Conservation (phyloP, 306 rosid species). For the Gastrolobium bilobum region DNA sequence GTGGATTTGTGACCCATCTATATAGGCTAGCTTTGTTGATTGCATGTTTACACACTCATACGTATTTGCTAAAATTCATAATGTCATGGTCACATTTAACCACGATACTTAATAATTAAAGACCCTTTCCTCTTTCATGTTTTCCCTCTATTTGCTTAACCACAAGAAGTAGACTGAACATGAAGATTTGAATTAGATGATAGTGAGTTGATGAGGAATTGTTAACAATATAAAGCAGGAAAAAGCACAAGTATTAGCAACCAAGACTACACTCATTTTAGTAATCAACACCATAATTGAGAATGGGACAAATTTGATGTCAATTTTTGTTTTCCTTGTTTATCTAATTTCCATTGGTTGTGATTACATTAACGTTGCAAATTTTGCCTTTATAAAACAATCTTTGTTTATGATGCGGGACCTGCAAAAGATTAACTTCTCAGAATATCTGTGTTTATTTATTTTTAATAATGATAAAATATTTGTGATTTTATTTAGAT, state of each 20-base stretch:
- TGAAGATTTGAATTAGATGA: constrained; percentile 45
- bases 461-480: neutral
- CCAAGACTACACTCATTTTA: constrained; percentile 37
- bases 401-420: constrained; percentile 39
- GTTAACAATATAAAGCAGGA: constrained; percentile 42
- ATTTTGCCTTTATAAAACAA: constrained; percentile 19
- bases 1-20: constrained; percentile 23
- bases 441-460: neutral
- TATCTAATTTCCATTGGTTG: constrained; percentile 41
- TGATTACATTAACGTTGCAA: constrained; percentile 6
- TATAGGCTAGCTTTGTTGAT: constrained; percentile 14
- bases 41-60: constrained; percentile 1
- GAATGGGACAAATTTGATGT: constrained; percentile 43
- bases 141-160: constrained; percentile 46
- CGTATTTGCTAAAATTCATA: constrained; percentile 26
- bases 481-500: neutral
- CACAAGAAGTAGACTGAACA: constrained; percentile 31
- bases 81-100: constrained; percentile 6
- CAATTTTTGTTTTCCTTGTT: constrained; percentile 32
- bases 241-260: constrained; percentile 31
- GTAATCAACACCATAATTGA: constrained; percentile 35
- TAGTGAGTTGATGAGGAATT: constrained; percentile 30
- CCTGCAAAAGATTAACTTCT: constrained; percentile 3
- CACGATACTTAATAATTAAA: constrained; percentile 8
- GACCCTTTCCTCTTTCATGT: constrained; percentile 43